Base-by-base conservation (phyloP, 1,284 basidiomycete genomes). In the Boletus sp. region DNA sequence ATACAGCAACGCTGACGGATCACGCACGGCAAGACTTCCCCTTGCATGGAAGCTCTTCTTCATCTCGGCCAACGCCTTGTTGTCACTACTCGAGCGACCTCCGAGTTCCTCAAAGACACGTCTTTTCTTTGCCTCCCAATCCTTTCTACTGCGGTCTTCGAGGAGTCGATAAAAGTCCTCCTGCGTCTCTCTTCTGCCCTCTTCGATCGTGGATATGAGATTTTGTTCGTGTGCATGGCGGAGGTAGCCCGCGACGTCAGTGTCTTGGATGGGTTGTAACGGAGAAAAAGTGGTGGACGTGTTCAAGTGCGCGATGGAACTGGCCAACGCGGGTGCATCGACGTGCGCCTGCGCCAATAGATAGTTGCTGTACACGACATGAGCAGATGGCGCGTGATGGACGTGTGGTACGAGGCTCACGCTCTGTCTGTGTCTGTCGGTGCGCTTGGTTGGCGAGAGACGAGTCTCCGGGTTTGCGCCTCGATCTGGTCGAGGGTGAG, bases 151-250 rank as follows among this genome's bases (percentile, higher is more conserved):
- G 40, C 90, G 82, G 49, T 90, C 86, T 69, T 94, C 90, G 47
- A 96, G 78, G 44, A 88, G 85, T 38, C 84, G 83, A 70, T 95
- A 94, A 68, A 97, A 96, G 65, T 93, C 89, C 63, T 91, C 84
- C 67, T 95, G 88, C 0, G 95, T 97, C 67, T 94, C 89, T 62
- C 89, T 85, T 52, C 94, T 81, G 7, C 91, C 91, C 71, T 97
- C 93, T 73, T 97, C 95, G 61, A 98, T 96, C 4, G 94, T 93
- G 6, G 93, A 92, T 63, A 97, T 93, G 60, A 98, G 86, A 65
- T 93, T 94, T 74, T 97, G 95, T 75, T 98, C 95, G 71, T 97
- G 94, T 9, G 93, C 91, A 76, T 95, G 92, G 25, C 93, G 90
- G 35, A 97, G 83, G 74, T 92, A 96, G 37, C 93, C 92, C 38